These are phyloP conservation scores for Coemansia interrupta DNA, from an alignment of 192 early-diverging fungal species.

Conservation along the genomic window DNA sequence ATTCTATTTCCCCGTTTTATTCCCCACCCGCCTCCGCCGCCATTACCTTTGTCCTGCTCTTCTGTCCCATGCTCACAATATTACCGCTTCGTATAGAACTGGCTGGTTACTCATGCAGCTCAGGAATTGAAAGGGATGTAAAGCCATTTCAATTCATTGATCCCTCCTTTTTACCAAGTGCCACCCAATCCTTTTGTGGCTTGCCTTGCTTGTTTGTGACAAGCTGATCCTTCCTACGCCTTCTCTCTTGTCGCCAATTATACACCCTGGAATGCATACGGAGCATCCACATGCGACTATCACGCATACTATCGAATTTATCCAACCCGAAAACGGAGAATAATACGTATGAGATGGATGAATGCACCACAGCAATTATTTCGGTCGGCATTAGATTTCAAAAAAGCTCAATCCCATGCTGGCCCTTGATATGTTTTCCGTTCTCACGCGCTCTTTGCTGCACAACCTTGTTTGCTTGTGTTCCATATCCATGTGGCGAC, in stretches of 20 bases:
- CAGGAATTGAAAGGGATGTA: neutral
- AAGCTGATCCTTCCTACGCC: slow-evolving; percentile 1
- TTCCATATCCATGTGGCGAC: too few species aligned
- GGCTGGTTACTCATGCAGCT: too few species aligned
- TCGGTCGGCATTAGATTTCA: too few species aligned
- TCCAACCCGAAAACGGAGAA: neutral
- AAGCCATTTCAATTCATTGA: neutral
- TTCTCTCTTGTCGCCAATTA: neutral
- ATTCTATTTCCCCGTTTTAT: too few species aligned
- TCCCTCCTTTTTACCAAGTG: slow-evolving; percentile 6
- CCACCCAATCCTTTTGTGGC: slow-evolving; percentile 4
- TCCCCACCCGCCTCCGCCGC: too few species aligned
- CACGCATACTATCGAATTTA: neutral
- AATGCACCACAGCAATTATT: too few species aligned
- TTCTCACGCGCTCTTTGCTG: neutral
- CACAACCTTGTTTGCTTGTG: slow-evolving; percentile 1
- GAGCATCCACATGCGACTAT: neutral
- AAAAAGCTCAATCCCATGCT: too few species aligned
- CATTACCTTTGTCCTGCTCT: too few species aligned
- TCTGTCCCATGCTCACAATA: too few species aligned
- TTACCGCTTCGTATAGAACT: too few species aligned
- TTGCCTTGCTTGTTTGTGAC: slow-evolving; percentile 3
- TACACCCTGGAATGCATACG: neutral
- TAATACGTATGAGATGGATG: too few species aligned
- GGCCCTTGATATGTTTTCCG: neutral